Evolutionary conservation across 139 green algal species (phyloP), one percentile per base, ranked within the genome.

Genomic region (Auxenochlorella pyrenoidosa): DNA sequence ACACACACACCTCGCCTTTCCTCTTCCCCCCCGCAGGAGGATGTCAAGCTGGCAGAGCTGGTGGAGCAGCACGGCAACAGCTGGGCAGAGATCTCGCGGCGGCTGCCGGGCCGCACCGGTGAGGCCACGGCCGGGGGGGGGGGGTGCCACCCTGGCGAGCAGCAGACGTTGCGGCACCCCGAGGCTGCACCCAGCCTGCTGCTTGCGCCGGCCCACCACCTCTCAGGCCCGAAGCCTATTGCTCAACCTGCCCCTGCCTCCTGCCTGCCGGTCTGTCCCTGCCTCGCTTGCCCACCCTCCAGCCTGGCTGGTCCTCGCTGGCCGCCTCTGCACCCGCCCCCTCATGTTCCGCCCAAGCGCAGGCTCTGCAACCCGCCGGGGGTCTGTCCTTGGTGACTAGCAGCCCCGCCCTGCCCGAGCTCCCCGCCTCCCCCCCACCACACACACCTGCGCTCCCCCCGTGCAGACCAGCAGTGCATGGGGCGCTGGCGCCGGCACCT

Each of bases 381-480:
- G n/a, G n/a, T n/a, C n/a, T n/a, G n/a, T n/a, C n/a, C n/a, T n/a
- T n/a, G n/a, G n/a, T n/a, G n/a, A n/a, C n/a, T 54, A 18, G 47
- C 47, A 54, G 10, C 47, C 47, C 47, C 10, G 47, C 10, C 47
- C 47, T 54, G 47, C 47, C 47, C 47, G 47, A 18, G 47, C 47
- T 54, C 8, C 47, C 10, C 47, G 47, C 30, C 28, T 12, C 63
- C 63, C 63, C 63, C 26, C 5, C 28, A 15, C 63, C 5, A n/a
- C 28, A 71, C 63, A 5, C 75, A 44, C 30, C 32, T 41, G 6
- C 44, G 13, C 30, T 44, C 36, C 34, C 65, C 59, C 59, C 36
- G 36, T 54, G 97, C 95, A 51, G 95, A 98, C 87, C 96, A 98
- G 93, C 96, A 98, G 91, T 98, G 96, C 91, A 97, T 98, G 95